phyloP scores from a whole-genome alignment of 148 eudicot genomes.

The Polygonum maritimum region DNA sequence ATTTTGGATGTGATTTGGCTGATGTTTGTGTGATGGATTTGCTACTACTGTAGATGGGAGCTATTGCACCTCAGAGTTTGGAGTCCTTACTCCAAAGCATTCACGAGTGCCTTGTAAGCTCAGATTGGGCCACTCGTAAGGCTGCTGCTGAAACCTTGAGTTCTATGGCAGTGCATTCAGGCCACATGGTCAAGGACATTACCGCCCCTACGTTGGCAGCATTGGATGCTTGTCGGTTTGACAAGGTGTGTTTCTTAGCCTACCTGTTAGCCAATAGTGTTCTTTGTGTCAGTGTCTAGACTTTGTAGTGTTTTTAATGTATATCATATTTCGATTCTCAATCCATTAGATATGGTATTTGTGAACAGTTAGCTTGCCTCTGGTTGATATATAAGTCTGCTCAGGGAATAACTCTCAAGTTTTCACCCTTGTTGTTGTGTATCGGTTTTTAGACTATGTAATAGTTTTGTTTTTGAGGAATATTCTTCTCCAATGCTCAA shows the following conservation, averaged over 20 bases:
- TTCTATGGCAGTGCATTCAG: conserved; percentile 61
- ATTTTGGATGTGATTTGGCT: not conserved
- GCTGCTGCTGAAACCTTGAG: conserved; percentile 39
- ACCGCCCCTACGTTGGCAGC: conserved; percentile 57
- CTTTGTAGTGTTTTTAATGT: not conserved
- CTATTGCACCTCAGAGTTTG: conserved; percentile 68
- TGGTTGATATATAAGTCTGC: not conserved
- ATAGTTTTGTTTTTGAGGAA: not conserved
- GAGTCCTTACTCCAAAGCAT: conserved; percentile 75
- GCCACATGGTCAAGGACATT: conserved; percentile 53
- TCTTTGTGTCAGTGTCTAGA: not conserved
- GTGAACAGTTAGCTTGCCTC: not conserved
- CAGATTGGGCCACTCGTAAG: conserved; percentile 98
- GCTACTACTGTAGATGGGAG: conserved; percentile 73
- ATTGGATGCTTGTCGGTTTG: conserved; percentile 81
- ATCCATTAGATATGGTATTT: not conserved
- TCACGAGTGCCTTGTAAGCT: conserved; percentile 67
- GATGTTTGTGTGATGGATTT: conserved; percentile 11
- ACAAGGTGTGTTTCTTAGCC: conserved; percentile 45
- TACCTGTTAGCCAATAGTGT: not conserved
- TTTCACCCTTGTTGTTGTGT: not conserved
- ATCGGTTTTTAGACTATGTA: not conserved
- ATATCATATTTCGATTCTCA: not conserved
- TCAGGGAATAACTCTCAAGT: not conserved
- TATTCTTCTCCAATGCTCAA: not conserved